A percentile compares a stretch with the other conserved stretches of the same genome.
phyloP scores from a whole-genome alignment of 2,329 filamentous ascomycete genomes.

The Emergomyces orientalis region DNA sequence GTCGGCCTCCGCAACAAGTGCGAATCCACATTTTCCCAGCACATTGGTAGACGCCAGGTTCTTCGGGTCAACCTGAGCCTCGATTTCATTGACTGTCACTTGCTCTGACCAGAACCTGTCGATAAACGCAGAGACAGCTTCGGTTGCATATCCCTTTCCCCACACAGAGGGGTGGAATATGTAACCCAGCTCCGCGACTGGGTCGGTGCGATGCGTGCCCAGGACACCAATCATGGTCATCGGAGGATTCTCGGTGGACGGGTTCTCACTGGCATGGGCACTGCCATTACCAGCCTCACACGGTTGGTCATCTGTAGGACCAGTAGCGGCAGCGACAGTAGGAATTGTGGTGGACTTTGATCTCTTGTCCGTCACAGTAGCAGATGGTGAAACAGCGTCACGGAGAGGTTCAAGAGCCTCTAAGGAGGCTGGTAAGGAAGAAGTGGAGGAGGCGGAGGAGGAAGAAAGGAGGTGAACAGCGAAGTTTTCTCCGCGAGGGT shows the following conservation, averaged over 20 bases:
- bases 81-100: not conserved
- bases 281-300: not conserved
- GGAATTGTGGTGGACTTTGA: not conserved
- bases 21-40: not conserved
- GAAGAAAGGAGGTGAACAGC: not conserved
- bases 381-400: not conserved
- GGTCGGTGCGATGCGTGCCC: not conserved
- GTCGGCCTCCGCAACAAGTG: not conserved
- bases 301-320: not conserved
- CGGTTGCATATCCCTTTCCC: not conserved
- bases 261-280: not conserved
- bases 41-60: not conserved
- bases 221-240: not conserved
- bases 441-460: too few relatives aligned
- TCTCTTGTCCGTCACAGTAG: not conserved
- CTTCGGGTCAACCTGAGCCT: not conserved
- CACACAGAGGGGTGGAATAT: not conserved
- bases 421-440: not conserved
- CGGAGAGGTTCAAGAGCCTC: not conserved
- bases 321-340: not conserved
- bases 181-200: not conserved
- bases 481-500: not conserved
- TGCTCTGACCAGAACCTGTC: not conserved
- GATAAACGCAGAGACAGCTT: not conserved
- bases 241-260: not conserved